phyloP scores from a whole-genome alignment of 1,284 basidiomycete genomes.

The Ganoderma leucocontextum region DNA sequence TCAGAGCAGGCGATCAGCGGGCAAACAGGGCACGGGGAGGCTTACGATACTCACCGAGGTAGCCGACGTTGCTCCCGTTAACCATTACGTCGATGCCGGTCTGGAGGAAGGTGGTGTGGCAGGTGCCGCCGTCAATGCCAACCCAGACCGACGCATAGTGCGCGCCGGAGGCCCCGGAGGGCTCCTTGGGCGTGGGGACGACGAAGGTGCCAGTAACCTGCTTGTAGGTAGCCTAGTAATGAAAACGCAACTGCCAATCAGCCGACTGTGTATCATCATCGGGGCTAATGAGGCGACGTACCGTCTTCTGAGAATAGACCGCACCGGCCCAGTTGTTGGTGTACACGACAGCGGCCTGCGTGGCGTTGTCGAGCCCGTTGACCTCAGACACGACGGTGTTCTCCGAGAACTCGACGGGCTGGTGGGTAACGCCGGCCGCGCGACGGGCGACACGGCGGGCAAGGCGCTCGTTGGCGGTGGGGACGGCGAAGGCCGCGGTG shows the following conservation, averaged over 20 bases:
- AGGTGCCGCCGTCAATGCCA: neutral
- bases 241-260: neutral
- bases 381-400: conserved; percentile 7
- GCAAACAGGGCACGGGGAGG: neutral
- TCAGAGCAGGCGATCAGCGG: neutral
- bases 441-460: conserved; percentile 31
- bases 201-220: conserved; percentile 44
- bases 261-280: neutral
- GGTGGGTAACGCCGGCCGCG: conserved; percentile 20
- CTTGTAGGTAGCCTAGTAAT: conserved; percentile 37
- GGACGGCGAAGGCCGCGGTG: conserved; percentile 33
- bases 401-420: conserved; percentile 15
- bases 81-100: conserved; percentile 43
- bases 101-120: neutral
- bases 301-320: conserved; percentile 29
- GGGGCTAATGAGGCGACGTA: conserved; percentile 17
- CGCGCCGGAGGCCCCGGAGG: conserved; percentile 26
- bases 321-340: conserved; percentile 41
- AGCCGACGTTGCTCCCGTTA: conserved; percentile 33
- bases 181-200: conserved; percentile 39
- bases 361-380: conserved; percentile 20
- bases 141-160: neutral
- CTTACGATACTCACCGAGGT: conserved; percentile 33
- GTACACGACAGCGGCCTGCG: conserved; percentile 29
- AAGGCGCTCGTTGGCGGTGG: conserved; percentile 30